Conservation (phyloP, 768 basidiomycete genomes). For the Leccinum uliginosum region DNA sequence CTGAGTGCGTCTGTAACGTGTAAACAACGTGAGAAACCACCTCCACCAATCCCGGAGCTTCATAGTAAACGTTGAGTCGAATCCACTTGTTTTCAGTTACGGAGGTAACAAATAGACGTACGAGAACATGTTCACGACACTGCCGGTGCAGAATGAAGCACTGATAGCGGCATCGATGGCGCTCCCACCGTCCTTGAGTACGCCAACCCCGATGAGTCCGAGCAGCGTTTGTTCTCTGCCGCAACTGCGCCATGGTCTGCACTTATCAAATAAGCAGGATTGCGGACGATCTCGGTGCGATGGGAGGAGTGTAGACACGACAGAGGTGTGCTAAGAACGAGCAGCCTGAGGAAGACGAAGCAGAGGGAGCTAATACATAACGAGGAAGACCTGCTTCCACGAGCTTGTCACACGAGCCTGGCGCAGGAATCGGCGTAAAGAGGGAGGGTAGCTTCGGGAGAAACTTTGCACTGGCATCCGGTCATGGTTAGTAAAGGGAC, state of each 20-base stretch:
- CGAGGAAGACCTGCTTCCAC: conserved; percentile 13
- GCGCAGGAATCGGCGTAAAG: conserved; percentile 9
- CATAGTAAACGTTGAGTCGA: background rate
- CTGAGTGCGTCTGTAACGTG: conserved; percentile 35
- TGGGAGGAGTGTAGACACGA: background rate
- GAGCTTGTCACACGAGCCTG: background rate
- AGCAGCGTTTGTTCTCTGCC: conserved; percentile 82
- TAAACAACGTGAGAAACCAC: conserved; percentile 48
- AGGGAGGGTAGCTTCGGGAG: conserved; percentile 15
- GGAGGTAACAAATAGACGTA: conserved; percentile 34
- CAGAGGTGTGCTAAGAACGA: conserved; percentile 1
- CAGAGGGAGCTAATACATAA: conserved; percentile 9
- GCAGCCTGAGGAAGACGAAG: conserved; percentile 11
- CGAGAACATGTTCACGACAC: conserved; percentile 90
- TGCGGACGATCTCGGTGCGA: conserved; percentile 25
- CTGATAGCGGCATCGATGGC: conserved; percentile 87
- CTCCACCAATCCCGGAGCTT: conserved; percentile 83
- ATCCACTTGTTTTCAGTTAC: background rate
- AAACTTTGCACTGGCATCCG: background rate
- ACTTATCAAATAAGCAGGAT: conserved; percentile 53
- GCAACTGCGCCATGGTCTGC: conserved; percentile 85
- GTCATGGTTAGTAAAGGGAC: background rate
- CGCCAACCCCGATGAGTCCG: conserved; percentile 75
- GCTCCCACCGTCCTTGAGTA: conserved; percentile 80
- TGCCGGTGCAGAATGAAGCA: conserved; percentile 71